Conservation (phyloP, 768 basidiomycete species). For the Neoboletus brunneissimus region DNA sequence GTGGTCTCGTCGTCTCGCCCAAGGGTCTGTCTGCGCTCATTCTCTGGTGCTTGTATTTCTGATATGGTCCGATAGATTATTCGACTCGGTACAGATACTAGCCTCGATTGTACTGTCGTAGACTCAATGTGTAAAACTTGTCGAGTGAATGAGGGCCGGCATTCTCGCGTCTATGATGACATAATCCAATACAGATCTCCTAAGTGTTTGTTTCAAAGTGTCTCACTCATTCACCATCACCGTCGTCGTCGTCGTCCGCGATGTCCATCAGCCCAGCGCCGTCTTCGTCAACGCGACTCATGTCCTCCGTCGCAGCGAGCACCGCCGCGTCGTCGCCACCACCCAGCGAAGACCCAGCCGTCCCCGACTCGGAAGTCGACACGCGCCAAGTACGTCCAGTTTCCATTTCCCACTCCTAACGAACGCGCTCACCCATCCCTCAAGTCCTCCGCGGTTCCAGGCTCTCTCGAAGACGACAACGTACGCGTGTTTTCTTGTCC, state of each 20-base stretch:
- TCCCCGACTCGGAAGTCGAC: background rate
- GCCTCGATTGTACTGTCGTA: background rate
- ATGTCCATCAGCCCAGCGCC: conserved; percentile 25
- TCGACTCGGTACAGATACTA: conserved; percentile 79
- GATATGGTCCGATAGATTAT: conserved; percentile 50
- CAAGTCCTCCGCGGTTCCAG: conserved; percentile 17
- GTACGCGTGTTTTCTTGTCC: conserved; percentile 6
- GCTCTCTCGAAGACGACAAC: conserved; percentile 18
- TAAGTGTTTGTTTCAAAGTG: background rate
- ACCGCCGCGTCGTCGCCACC: conserved; percentile 30
- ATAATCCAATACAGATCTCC: conserved; percentile 16
- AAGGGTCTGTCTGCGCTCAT: conserved; percentile 59
- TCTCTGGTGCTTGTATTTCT: background rate
- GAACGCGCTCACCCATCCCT: background rate
- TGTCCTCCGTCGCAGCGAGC: conserved; percentile 25
- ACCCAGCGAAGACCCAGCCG: conserved; percentile 9
- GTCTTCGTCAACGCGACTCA: conserved; percentile 8
- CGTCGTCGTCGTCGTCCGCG: background rate
- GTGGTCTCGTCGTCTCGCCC: conserved; percentile 95
- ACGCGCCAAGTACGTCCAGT: conserved; percentile 20
- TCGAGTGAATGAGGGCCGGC: conserved; percentile 21
- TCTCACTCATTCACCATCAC: background rate
- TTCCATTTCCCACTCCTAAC: background rate
- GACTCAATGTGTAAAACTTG: background rate
- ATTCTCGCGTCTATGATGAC: conserved; percentile 28